Base-by-base conservation (phyloP, 768 basidiomycete species). In the Ramaria rubella region DNA sequence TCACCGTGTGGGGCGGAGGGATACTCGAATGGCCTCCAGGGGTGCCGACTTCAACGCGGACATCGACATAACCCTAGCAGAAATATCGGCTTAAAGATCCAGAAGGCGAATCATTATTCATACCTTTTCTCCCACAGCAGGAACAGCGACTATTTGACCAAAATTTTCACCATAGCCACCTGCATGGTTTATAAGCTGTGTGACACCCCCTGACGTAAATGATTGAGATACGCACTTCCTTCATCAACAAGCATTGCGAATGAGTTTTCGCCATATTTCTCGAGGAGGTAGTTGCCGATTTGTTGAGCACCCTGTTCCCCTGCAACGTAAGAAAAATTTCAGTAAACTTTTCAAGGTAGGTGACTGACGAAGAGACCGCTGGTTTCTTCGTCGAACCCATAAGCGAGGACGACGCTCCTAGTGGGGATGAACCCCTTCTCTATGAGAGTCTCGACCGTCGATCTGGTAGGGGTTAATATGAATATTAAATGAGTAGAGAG, bases 241-340 rank as follows among this genome's bases (percentile, higher is more conserved):
- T 97, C 94, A 64, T 97, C 94, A 31, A 97, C 76, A 44, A 96
- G 68, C 65, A 95, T 76, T 0, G 87, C 82, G 65, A 91, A 82
- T 4, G 81, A 78, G 63, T 91, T 69, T 58, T 79, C 66, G 33
- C 92, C 93, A 65, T 89, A 94, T 15, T 73, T 76, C 2, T 75
- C 61, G 46, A 81, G 66, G 29, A 96, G 67, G 40, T 72, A 66
- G 5, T 65, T 30, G 0, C 70, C 70, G n/a, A 83, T 70, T 2
- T 63, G 57, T 0, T 59, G 53, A 0, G 81, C 80, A 5, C 79
- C 79, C 74, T 79, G 55, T 4, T 31, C n/a, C 30, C 29, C 5
- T 31, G n/a, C n/a, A 57, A 24, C 15, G 21, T 49, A 26, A 34
- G 4, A 46, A 7, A 57, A 61, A n/a, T 43, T 38, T 67, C 27